Base-by-base conservation (phyloP, 306 rosid species). In the Castanea sativa region DNA sequence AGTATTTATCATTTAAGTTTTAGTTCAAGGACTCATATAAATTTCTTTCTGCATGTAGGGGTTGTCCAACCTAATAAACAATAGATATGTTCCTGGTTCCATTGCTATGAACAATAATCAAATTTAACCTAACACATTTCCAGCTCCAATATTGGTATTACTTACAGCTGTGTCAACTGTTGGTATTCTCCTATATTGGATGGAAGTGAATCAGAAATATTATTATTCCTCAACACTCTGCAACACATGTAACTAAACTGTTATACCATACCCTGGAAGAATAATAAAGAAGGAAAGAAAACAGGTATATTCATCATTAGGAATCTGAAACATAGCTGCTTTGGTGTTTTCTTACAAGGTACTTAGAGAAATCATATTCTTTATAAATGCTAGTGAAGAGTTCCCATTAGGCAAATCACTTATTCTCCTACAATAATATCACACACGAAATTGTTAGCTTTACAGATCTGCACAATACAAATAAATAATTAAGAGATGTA, bases 161-260 rank as follows among this genome's bases (percentile, higher is more conserved):
- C 93, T 90, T 83, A 92, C 96, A 92, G 79, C 67, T 79, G 89
- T 19, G 59, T 55, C 87, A 92, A 85, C 56, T 55, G 19, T 60
- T 15, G 77, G 75, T 68, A 81, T 73, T 89, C 96, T 80, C 92
- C 94, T 51, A 94, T 76, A 33, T 80, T 21, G 30, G 94, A 80
- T 56, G 96, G 98, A 81, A 94, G 81, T 71, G 91, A 79, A 81
- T 83, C 96, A 71, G 92, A 76, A 30, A 92, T 85, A n/a, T 94
- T 89, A 88, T 80, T 92, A 68, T 91, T 88, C 80, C 92, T 90
- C 82, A 94, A 82, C 23, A 85, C 91, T 65, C 98, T 92, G 92
- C 86, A 83, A 73, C 59, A 85, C 59, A 57, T 76, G 52, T 64
- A 69, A 82, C 21, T 59, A 72, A 71, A 32, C 12, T 43, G 49